Evolutionary conservation across 805 yeast genomes (phyloP), one percentile per base, ranked within the genome.

Genomic region (Metschnikowia cerradonensis): DNA sequence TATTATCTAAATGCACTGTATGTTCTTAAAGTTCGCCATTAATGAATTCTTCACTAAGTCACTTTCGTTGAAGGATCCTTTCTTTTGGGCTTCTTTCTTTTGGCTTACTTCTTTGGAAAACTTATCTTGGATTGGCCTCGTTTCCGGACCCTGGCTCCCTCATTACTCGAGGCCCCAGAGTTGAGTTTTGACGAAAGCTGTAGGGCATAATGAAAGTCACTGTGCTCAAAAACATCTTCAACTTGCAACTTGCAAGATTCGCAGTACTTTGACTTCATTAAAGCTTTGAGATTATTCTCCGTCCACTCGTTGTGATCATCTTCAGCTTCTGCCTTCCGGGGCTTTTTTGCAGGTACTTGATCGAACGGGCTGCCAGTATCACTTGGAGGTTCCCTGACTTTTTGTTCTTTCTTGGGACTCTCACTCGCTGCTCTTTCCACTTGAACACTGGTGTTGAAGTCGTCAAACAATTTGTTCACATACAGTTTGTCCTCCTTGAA

Each of bases 121-220:
- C 30, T 36, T 13, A 37, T 38, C 19, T 15, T 37, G 34, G 35
- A 35, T 32, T 36, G 34, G 6, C 48, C 31, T 36, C 30, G 26
- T 22, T 44, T 44, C 17, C 32, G 35, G 14, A 23, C 26, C 13
- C 4, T 30, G 10, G 22, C 7, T 19, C 33, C 41, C 2, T 23
- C 23, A 13, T 7, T 17, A 33, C 39, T 22, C 3, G 4, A 22
- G 3, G 23, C 17, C 17, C 36, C 26, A 8, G 33, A 23, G 20
- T 78, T 77, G 31, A 77, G 50, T 40, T 64, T 68, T 48, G 72
- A 71, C 1, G 82, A 78, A 6, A 82, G 63, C 19, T 76, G 77
- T 44, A 74, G 49, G 0, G 86, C 86, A 40, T 71, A 60, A 55
- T 82, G 86, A 53, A 64, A 81, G 60, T 82, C 87, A 40, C 67